These are phyloP conservation scores for Fusarium sp. DNA, from an alignment of 2,329 filamentous ascomycete genomes.

Conservation along the genomic window DNA sequence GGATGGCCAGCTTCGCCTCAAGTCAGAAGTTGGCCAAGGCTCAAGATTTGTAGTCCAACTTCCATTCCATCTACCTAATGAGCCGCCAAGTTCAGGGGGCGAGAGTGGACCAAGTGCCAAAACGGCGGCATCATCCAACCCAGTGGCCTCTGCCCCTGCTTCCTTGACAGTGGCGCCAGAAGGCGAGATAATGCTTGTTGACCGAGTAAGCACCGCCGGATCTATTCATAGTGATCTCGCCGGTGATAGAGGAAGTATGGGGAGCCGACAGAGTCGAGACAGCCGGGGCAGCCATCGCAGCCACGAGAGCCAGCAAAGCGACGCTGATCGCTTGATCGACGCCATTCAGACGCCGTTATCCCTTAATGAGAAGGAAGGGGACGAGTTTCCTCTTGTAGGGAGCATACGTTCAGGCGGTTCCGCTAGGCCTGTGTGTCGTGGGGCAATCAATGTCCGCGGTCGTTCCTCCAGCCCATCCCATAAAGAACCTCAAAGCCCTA, in stretches of 20 bases:
- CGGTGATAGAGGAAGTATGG: slow-evolving; percentile 32
- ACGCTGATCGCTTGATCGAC: slow-evolving; percentile 78
- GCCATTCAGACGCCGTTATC: slow-evolving; percentile 73
- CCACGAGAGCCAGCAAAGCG: slow-evolving; percentile 65
- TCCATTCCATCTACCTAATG: slow-evolving; percentile 74
- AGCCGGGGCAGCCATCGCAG: slow-evolving; percentile 58
- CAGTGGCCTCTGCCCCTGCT: slow-evolving; percentile 36
- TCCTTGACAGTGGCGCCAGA: slow-evolving; percentile 49
- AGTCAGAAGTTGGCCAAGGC: slow-evolving; percentile 85
- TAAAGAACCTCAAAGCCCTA: slow-evolving; percentile 17
- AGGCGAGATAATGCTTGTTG: slow-evolving; percentile 73
- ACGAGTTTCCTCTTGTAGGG: slow-evolving; percentile 46
- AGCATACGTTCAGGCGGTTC: slow-evolving; percentile 30
- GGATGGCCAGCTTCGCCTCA: slow-evolving; percentile 87
- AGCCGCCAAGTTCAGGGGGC: slow-evolving; percentile 42
- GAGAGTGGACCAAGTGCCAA: slow-evolving; percentile 3
- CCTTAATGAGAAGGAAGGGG: slow-evolving; percentile 51
- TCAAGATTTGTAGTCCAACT: slow-evolving; percentile 86
- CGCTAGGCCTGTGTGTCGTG: slow-evolving; percentile 9
- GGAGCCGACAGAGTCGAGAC: slow-evolving; percentile 50
- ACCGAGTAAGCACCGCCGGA: slow-evolving; percentile 53
- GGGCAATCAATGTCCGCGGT: slow-evolving; percentile 7
- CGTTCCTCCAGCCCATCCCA: slow-evolving; percentile 29
- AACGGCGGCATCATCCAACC: slow-evolving; percentile 18
- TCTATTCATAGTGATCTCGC: slow-evolving; percentile 21